Percentiles rank a stretch among this genome's conserved stretches.
Evolutionary conservation across 2,329 filamentous ascomycete species (phyloP).

Genomic region (Cladosporium sp.): DNA sequence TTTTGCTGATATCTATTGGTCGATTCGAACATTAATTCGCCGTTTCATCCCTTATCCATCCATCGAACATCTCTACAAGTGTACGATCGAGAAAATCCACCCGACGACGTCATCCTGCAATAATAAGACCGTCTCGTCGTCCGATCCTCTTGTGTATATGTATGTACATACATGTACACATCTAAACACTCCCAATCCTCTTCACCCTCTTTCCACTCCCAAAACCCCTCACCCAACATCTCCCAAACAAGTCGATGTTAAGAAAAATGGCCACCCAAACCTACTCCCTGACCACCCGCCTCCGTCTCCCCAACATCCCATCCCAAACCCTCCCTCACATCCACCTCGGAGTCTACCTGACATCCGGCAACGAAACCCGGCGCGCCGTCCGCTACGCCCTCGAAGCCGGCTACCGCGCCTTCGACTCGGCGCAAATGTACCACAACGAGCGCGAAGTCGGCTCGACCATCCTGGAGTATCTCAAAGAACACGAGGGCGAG

Average conservation of each 20-base stretch:
- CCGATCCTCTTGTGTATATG: too few species aligned
- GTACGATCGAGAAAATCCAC: too few species aligned
- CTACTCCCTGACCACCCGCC: constrained; percentile 40
- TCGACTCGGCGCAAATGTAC: constrained; percentile 63
- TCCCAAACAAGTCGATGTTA: neutral
- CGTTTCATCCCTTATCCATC: too few species aligned
- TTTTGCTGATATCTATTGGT: too few species aligned
- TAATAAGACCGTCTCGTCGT: too few species aligned
- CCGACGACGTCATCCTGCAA: too few species aligned
- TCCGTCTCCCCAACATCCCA: constrained; percentile 58
- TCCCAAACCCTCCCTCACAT: constrained; percentile 63
- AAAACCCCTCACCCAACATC: too few species aligned
- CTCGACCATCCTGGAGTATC: constrained; percentile 49
- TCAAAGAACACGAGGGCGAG: constrained; percentile 23
- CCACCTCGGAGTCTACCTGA: constrained; percentile 71
- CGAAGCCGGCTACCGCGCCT: constrained; percentile 45
- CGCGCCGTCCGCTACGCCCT: constrained; percentile 45
- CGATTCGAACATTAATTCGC: too few species aligned
- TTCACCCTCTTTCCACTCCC: too few species aligned
- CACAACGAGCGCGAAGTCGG: constrained; percentile 70
- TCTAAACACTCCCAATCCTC: neutral
- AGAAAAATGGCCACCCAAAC: constrained; percentile 20
- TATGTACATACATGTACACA: neutral
- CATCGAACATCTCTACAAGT: too few species aligned
- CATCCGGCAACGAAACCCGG: constrained; percentile 57